Conservation (phyloP, 768 basidiomycete species). For the Suillus clintonianus region DNA sequence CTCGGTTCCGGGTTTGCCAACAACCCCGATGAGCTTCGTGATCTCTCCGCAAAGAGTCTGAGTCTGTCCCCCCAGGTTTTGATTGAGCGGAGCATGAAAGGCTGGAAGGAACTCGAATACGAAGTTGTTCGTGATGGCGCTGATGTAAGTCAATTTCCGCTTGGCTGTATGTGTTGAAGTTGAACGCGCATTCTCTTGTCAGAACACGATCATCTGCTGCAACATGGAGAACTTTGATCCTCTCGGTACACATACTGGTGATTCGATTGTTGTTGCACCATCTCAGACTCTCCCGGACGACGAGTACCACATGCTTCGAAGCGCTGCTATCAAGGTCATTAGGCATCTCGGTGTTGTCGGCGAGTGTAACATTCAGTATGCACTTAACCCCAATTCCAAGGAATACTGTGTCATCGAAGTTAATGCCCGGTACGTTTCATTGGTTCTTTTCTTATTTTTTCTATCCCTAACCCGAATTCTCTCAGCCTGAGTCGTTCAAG, state of each 20-base stretch:
- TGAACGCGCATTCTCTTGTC: constrained; percentile 12
- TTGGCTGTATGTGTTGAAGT: constrained; percentile 9
- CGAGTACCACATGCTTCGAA: constrained; percentile 98
- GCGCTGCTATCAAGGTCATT: constrained; percentile 93
- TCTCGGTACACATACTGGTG: constrained; percentile 97
- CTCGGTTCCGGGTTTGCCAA: constrained; percentile 98
- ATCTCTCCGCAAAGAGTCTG: constrained; percentile 89
- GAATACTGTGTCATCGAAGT: constrained; percentile 99
- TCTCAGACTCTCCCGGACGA: constrained; percentile 97
- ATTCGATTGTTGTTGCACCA: constrained; percentile 98
- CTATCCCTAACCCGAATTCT: constrained; percentile 2
- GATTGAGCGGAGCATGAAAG: constrained; percentile 97
- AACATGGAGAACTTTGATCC: constrained; percentile 99
- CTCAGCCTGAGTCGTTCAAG: constrained; percentile 78
- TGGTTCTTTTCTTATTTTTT: constrained; percentile 1
- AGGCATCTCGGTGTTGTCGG: constrained; percentile 91
- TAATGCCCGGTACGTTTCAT: constrained; percentile 76
- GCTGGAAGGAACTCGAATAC: constrained; percentile 99
- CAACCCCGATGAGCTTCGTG: constrained; percentile 90
- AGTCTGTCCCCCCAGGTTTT: constrained; percentile 93
- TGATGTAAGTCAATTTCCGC: constrained; percentile 62
- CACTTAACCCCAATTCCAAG: constrained; percentile 86
- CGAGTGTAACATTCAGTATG: constrained; percentile 98
- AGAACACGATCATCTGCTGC: constrained; percentile 99
- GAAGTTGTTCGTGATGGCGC: constrained; percentile 98